Percentiles rank a stretch among this genome's conserved stretches.
Conservation (phyloP, 2,329 filamentous ascomycete genomes). For the Pyricularia sp. region DNA sequence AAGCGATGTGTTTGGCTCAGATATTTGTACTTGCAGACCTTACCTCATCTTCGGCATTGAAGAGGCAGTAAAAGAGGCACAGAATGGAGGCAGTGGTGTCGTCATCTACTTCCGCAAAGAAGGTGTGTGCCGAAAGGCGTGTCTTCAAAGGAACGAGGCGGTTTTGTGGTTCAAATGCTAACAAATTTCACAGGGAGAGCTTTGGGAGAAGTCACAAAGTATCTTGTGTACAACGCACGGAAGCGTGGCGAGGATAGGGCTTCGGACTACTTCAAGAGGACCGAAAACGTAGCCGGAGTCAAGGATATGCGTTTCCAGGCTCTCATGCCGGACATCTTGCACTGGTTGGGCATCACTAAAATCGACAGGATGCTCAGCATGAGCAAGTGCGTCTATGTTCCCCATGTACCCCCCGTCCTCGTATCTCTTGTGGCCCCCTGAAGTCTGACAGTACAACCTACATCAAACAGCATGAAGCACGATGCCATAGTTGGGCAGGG, state of each 20-base stretch:
- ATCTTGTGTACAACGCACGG: slow-evolving; percentile 63
- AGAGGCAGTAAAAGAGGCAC: slow-evolving; percentile 93
- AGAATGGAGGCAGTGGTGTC: slow-evolving; percentile 83
- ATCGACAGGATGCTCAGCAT: slow-evolving; percentile 98
- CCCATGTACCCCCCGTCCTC: not conserved
- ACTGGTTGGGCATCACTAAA: slow-evolving; percentile 97
- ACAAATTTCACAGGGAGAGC: slow-evolving; percentile 45
- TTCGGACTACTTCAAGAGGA: slow-evolving; percentile 89
- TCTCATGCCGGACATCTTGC: slow-evolving; percentile 92
- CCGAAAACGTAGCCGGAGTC: slow-evolving; percentile 96
- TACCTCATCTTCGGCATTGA: slow-evolving; percentile 96
- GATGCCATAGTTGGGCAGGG: slow-evolving; percentile 78
- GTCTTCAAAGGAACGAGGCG: not conserved
- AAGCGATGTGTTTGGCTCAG: slow-evolving; percentile 92
- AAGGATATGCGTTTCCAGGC: slow-evolving; percentile 97
- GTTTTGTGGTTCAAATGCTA: not conserved
- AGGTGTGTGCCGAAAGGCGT: slow-evolving; percentile 21
- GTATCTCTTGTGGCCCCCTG: slow-evolving; percentile 3
- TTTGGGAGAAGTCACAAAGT: slow-evolving; percentile 94
- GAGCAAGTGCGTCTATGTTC: slow-evolving; percentile 59
- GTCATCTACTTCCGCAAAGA: slow-evolving; percentile 99
- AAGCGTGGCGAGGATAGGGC: slow-evolving; percentile 70
- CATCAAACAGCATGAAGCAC: slow-evolving; percentile 61
- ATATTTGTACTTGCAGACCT: slow-evolving; percentile 93
- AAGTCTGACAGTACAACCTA: slow-evolving; percentile 9